Evolutionary conservation across 2,329 filamentous ascomycete species (phyloP).

Genomic region (Venturiaceae sp.): DNA sequence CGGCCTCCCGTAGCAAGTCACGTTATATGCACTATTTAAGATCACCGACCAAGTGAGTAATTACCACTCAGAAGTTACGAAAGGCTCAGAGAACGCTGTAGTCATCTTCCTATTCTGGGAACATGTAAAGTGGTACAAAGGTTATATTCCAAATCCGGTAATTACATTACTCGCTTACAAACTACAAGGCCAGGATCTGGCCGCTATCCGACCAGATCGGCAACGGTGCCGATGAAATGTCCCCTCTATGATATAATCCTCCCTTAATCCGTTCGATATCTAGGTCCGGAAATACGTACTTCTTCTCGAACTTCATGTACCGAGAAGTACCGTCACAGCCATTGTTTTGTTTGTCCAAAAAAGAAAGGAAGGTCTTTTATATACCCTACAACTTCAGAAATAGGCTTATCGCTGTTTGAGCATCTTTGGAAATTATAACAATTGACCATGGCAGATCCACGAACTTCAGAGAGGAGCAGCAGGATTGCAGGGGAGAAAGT

Average conservation of each 20-base stretch:
- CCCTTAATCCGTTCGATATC: neutral
- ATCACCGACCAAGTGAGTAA: no score
- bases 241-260: neutral
- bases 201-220: neutral
- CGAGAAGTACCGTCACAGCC: neutral
- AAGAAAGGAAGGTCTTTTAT: neutral
- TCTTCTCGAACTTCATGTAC: neutral
- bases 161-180: neutral
- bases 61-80: no score
- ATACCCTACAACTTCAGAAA: neutral
- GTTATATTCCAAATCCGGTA: neutral
- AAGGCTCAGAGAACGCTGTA: no score
- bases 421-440: neutral
- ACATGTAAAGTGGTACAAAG: no score
- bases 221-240: neutral
- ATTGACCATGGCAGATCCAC: neutral
- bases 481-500: conserved; percentile 1
- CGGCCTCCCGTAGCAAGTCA: no score
- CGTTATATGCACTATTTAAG: no score
- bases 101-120: no score
- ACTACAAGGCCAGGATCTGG: neutral
- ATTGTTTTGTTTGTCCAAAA: no score
- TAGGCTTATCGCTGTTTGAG: neutral
- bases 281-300: neutral
- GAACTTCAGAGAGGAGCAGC: neutral